phyloP scores from a whole-genome alignment of 768 basidiomycete species.

The Flagelloscypha sp. region DNA sequence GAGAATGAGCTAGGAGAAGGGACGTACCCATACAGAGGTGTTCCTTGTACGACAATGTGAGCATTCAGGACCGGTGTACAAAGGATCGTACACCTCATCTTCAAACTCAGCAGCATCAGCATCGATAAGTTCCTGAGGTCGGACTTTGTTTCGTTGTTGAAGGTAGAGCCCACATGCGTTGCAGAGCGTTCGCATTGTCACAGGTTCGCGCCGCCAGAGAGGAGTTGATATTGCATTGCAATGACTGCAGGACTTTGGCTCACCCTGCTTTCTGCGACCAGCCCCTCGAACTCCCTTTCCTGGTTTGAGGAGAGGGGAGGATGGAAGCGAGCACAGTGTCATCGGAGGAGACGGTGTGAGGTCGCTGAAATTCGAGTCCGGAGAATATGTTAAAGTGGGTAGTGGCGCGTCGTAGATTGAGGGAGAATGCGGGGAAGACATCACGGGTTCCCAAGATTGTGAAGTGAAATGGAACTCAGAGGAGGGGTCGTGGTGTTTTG shows the following conservation, averaged over 20 bases:
- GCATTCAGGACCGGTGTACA: conserved; percentile 7
- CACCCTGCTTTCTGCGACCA: too few relatives aligned
- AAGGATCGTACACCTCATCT: conserved; percentile 14
- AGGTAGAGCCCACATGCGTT: conserved; percentile 13
- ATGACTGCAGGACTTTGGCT: conserved; percentile 9
- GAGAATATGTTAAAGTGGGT: too few relatives aligned
- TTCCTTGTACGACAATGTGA: conserved; percentile 9
- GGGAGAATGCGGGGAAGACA: too few relatives aligned
- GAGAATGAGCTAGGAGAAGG: background rate
- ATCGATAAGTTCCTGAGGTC: conserved; percentile 12
- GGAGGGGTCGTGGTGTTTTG: too few relatives aligned
- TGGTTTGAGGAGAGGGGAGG: too few relatives aligned
- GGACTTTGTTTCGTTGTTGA: conserved; percentile 11
- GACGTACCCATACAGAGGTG: conserved; percentile 10
- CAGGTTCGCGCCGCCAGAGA: conserved; percentile 32
- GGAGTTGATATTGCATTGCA: conserved; percentile 18
- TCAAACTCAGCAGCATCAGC: conserved; percentile 10
- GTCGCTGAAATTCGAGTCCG: too few relatives aligned
- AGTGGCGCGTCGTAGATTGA: too few relatives aligned
- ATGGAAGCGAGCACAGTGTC: too few relatives aligned
- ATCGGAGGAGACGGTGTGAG: too few relatives aligned
- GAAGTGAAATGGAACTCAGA: too few relatives aligned
- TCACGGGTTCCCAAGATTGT: too few relatives aligned
- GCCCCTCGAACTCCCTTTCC: too few relatives aligned
- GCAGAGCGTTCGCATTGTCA: conserved; percentile 9